Percentiles rank a stretch among this genome's conserved stretches.
Conservation (phyloP, 2,329 filamentous ascomycete genomes). For the Arthrobotrys megalospora region DNA sequence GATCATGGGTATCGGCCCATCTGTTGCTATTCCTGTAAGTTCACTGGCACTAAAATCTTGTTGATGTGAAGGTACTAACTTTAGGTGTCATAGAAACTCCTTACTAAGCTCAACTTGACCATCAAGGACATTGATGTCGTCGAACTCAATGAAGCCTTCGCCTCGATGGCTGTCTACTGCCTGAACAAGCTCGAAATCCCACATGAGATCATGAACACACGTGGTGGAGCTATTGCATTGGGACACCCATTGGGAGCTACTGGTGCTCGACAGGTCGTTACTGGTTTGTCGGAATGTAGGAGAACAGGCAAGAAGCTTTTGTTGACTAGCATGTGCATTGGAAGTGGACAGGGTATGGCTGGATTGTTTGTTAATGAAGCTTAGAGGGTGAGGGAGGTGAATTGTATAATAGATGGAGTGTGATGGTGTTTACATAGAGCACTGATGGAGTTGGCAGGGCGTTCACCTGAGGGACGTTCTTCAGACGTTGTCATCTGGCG, state of each 20-base stretch:
- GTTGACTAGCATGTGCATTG: constrained; percentile 90
- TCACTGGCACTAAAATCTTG: constrained; percentile 64
- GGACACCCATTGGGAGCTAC: constrained; percentile 87
- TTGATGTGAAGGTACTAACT: constrained; percentile 70
- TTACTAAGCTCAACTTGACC: constrained; percentile 82
- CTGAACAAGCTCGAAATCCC: constrained; percentile 79
- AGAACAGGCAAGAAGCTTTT: constrained; percentile 90
- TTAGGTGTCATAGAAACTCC: constrained; percentile 75
- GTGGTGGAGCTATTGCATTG: constrained; percentile 85
- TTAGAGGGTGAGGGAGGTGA: constrained; percentile 15
- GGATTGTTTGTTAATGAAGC: constrained; percentile 76
- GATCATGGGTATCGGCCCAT: constrained; percentile 95
- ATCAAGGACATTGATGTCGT: constrained; percentile 88
- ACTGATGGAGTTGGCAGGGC: constrained; percentile 11
- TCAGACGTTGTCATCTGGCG: not conserved
- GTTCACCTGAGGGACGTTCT: not conserved
- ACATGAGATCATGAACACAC: constrained; percentile 82
- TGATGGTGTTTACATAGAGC: not conserved
- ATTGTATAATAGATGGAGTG: not conserved
- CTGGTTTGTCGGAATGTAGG: constrained; percentile 86
- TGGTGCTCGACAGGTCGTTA: constrained; percentile 86
- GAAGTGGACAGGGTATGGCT: constrained; percentile 79
- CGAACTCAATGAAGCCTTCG: constrained; percentile 98
- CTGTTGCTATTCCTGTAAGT: constrained; percentile 74
- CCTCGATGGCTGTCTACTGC: constrained; percentile 97